A percentile compares a stretch with the other conserved stretches of the same genome.
phyloP scores from a whole-genome alignment of 495 filamentous ascomycete species.

The Clohesyomyces aquaticus region DNA sequence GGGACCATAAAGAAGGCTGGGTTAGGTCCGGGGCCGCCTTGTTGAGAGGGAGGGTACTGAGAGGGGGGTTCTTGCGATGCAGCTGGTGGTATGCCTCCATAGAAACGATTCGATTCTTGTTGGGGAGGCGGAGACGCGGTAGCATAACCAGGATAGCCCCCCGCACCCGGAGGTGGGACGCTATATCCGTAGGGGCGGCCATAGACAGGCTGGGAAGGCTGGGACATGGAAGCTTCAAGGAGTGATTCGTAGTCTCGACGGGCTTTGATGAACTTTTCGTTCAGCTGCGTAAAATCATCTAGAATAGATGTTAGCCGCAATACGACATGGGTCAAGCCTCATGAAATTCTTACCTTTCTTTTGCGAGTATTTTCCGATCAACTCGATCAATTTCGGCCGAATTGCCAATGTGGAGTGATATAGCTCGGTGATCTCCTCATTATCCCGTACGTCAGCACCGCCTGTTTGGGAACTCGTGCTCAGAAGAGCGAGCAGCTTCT shows the following conservation, averaged over 20 bases:
- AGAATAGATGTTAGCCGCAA: constrained; percentile 18
- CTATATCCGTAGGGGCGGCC: constrained; percentile 46
- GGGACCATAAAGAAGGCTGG: constrained; percentile 42
- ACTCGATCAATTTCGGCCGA: constrained; percentile 92
- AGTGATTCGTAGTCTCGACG: constrained; percentile 93
- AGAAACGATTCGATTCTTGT: constrained; percentile 45
- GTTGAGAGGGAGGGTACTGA: constrained; percentile 35
- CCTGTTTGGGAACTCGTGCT: constrained; percentile 69
- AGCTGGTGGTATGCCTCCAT: constrained; percentile 33
- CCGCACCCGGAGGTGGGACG: constrained; percentile 36
- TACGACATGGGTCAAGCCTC: constrained; percentile 7
- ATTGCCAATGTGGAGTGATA: constrained; percentile 95
- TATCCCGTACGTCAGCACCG: constrained; percentile 50
- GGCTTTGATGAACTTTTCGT: constrained; percentile 99
- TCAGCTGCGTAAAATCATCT: constrained; percentile 98
- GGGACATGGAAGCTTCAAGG: constrained; percentile 93
- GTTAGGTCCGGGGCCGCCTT: constrained; percentile 11
- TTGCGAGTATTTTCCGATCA: constrained; percentile 98
- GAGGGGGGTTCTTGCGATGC: constrained; percentile 38
- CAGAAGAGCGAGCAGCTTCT: constrained; percentile 89
- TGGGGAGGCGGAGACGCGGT: constrained; percentile 33
- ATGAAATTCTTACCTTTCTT: constrained; percentile 77
- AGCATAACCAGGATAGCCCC: constrained; percentile 26
- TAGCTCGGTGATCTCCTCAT: constrained; percentile 81
- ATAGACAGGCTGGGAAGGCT: constrained; percentile 47